These are phyloP conservation scores for Pinus tabuliformis DNA, from an alignment of 75 land plant genomes.

Conservation along the genomic window DNA sequence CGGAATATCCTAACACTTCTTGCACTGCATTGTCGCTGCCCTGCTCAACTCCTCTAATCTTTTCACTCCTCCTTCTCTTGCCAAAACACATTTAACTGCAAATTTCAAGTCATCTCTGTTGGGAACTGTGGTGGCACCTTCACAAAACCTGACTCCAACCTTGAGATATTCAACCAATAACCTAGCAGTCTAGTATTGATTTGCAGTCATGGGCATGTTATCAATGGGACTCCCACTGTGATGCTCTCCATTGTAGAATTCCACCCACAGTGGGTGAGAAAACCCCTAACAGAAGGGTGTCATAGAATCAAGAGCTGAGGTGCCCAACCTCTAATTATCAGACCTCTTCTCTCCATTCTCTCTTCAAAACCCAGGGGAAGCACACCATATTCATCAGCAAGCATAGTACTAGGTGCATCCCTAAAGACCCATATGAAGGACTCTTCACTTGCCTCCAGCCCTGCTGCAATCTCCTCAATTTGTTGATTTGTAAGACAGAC, in stretches of 20 bases:
- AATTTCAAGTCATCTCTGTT: background rate
- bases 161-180: background rate
- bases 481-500: background rate
- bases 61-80: background rate
- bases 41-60: background rate
- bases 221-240: conserved; percentile 7
- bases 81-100: background rate
- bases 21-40: background rate
- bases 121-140: background rate
- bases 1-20: too few species aligned
- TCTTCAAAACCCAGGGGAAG: background rate
- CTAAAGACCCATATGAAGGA: background rate
- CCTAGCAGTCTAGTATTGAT: background rate
- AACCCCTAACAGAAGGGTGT: conserved; percentile 15
- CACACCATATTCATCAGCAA: too few species aligned
- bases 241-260: conserved; percentile 15
- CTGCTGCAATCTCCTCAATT: background rate
- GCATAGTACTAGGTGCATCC: background rate
- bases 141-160: background rate
- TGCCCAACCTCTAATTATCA: conserved; percentile 11
- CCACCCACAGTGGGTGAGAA: conserved; percentile 21
- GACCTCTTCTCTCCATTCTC: conserved; percentile 9
- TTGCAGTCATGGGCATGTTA: background rate
- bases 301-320: conserved; percentile 14
- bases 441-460: background rate